phyloP scores from a whole-genome alignment of 83 land plant species.

The Thuja plicata region DNA sequence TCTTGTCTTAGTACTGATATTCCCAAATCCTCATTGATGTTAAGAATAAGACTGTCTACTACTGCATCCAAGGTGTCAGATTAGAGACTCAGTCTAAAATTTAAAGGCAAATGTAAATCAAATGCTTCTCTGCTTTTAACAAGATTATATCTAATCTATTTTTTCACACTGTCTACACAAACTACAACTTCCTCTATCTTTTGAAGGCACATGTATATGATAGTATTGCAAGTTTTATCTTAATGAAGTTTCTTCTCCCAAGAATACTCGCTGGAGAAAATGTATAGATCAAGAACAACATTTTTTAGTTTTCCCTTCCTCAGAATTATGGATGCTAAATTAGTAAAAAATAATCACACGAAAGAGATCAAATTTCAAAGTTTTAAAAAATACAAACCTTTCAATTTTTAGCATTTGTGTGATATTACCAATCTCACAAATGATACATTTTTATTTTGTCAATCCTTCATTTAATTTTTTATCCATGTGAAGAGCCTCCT shows the following conservation, averaged over 20 bases:
- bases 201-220: conserved; percentile 30
- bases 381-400: too few relatives aligned
- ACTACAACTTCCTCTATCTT: conserved; percentile 28
- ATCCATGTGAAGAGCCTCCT: too few relatives aligned
- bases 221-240: conserved; percentile 32
- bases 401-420: too few relatives aligned
- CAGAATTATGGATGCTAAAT: background rate
- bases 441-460: too few relatives aligned
- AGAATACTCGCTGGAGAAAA: conserved; percentile 27
- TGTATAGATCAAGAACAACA: conserved; percentile 13
- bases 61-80: conserved; percentile 21
- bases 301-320: conserved; percentile 3
- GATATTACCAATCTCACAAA: too few relatives aligned
- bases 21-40: conserved; percentile 15
- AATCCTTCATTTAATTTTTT: too few relatives aligned
- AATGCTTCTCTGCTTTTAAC: conserved; percentile 17
- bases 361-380: background rate
- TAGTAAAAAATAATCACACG: background rate
- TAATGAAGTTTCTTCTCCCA: conserved; percentile 29
- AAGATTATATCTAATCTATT: conserved; percentile 7
- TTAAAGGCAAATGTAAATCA: conserved; percentile 24
- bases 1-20: conserved; percentile 2
- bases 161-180: background rate
- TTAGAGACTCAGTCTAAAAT: conserved; percentile 21
- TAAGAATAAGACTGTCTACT: conserved; percentile 24